Conservation (phyloP, 2,329 filamentous ascomycete genomes). For the Ceratocystis smalleyi region DNA sequence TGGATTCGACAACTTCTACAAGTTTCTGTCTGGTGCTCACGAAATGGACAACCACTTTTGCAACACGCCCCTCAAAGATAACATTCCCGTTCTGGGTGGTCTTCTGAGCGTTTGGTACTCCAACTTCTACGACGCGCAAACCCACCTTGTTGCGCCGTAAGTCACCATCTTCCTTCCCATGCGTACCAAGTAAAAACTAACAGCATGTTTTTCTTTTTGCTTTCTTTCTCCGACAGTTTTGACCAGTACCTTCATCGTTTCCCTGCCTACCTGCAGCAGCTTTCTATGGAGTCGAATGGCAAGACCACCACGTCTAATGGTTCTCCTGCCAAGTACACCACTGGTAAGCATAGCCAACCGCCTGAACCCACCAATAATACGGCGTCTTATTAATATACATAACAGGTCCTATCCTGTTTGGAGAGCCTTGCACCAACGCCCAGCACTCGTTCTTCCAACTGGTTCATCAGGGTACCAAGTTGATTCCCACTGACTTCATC, state of each 20-base stretch:
- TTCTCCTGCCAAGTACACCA: slow-evolving; percentile 91
- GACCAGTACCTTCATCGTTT: slow-evolving; percentile 99
- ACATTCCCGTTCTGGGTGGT: slow-evolving; percentile 85
- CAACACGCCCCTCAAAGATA: slow-evolving; percentile 76
- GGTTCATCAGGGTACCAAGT: slow-evolving; percentile 95
- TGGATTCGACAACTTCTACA: slow-evolving; percentile 92
- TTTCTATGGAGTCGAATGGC: slow-evolving; percentile 99
- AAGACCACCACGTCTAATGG: slow-evolving; percentile 88
- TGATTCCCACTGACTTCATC: slow-evolving; percentile 97
- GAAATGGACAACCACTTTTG: slow-evolving; percentile 99
- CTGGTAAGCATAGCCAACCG: slow-evolving; percentile 33
- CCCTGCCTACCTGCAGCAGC: slow-evolving; percentile 95
- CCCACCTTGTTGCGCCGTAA: slow-evolving; percentile 87
- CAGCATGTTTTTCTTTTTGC: neutral
- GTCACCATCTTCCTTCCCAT: slow-evolving; percentile 24
- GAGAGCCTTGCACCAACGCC: slow-evolving; percentile 95
- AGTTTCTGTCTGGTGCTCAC: slow-evolving; percentile 87
- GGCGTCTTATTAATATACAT: slow-evolving; percentile 18
- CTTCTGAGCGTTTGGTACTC: slow-evolving; percentile 97
- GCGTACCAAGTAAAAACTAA: slow-evolving; percentile 9
- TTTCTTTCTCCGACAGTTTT: slow-evolving; percentile 42
- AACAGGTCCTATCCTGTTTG: slow-evolving; percentile 71
- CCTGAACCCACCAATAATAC: neutral
- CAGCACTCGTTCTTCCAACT: slow-evolving; percentile 99
- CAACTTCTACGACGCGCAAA: slow-evolving; percentile 96